Conservation (phyloP, 345 rosid species). For the Rubroshorea leprosula region DNA sequence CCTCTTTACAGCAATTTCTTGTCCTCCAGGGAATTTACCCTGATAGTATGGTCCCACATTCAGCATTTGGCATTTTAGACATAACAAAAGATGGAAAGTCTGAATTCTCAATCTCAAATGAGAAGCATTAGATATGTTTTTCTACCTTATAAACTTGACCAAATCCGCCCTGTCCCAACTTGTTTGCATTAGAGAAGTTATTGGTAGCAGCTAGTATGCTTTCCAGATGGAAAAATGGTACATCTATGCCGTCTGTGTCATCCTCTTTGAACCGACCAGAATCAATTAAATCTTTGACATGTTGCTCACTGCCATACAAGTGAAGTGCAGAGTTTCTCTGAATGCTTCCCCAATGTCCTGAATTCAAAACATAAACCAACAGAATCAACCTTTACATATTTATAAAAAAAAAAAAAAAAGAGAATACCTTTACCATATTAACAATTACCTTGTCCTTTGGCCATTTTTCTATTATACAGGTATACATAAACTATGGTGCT, state of each 20-base stretch:
- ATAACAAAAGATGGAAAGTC: background rate
- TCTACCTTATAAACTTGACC: slow-evolving; percentile 71
- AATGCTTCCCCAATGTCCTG: slow-evolving; percentile 28
- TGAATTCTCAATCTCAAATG: no score
- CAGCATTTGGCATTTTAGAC: background rate
- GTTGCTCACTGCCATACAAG: slow-evolving; percentile 42
- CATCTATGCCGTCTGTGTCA: slow-evolving; percentile 38
- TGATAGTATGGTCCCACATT: slow-evolving; percentile 20
- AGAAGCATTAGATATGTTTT: no score
- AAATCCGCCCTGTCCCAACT: slow-evolving; percentile 72
- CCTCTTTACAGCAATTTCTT: slow-evolving; percentile 58
- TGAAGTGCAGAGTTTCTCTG: slow-evolving; percentile 30
- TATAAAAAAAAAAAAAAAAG: background rate
- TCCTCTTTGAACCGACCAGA: slow-evolving; percentile 45
- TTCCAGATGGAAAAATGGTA: slow-evolving; percentile 49
- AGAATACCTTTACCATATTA: background rate
- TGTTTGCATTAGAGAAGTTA: slow-evolving; percentile 55
- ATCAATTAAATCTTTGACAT: slow-evolving; percentile 44
- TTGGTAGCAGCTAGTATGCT: slow-evolving; percentile 57
- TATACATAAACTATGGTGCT: slow-evolving; percentile 28
- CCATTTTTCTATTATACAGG: slow-evolving; percentile 31
- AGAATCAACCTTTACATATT: background rate
- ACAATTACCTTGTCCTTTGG: slow-evolving; percentile 33
- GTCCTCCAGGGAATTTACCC: slow-evolving; percentile 43
- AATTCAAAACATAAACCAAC: slow-evolving; percentile 4